phyloP scores from a whole-genome alignment of 495 filamentous ascomycete genomes.

The Xylaria scruposa region DNA sequence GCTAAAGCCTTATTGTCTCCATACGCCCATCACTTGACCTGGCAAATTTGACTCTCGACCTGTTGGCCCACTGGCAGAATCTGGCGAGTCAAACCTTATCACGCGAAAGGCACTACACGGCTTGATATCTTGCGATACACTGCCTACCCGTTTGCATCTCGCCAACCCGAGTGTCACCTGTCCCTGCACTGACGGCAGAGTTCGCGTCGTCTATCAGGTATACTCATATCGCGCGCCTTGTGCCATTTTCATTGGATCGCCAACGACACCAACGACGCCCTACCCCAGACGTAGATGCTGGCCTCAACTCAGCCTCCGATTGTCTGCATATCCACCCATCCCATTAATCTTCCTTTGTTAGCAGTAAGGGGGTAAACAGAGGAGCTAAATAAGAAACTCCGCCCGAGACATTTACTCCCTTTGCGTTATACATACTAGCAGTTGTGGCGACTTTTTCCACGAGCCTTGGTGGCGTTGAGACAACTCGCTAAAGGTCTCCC shows the following conservation, averaged over 20 bases:
- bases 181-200: neutral
- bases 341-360: conserved; percentile 1
- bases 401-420: neutral
- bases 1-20: conserved; percentile 20
- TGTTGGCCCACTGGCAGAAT: conserved; percentile 4
- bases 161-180: conserved; percentile 10
- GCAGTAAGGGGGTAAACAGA: conserved; percentile 11
- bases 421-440: neutral
- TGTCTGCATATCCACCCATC: conserved; percentile 1
- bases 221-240: neutral
- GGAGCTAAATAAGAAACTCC: conserved; percentile 16
- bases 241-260: neutral
- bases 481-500: conserved; percentile 7
- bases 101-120: conserved; percentile 2
- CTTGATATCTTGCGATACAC: conserved; percentile 14
- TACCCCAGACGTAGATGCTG: conserved; percentile 25
- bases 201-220: neutral
- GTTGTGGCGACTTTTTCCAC: conserved; percentile 9
- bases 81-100: conserved; percentile 15
- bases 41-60: conserved; percentile 19
- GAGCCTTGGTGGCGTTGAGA: conserved; percentile 17
- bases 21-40: conserved; percentile 20
- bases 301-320: conserved; percentile 26
- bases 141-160: neutral
- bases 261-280: neutral